Percentiles rank a stretch among this genome's conserved stretches.
phyloP scores from a whole-genome alignment of 495 filamentous ascomycete species.

The Penicillium herquei region DNA sequence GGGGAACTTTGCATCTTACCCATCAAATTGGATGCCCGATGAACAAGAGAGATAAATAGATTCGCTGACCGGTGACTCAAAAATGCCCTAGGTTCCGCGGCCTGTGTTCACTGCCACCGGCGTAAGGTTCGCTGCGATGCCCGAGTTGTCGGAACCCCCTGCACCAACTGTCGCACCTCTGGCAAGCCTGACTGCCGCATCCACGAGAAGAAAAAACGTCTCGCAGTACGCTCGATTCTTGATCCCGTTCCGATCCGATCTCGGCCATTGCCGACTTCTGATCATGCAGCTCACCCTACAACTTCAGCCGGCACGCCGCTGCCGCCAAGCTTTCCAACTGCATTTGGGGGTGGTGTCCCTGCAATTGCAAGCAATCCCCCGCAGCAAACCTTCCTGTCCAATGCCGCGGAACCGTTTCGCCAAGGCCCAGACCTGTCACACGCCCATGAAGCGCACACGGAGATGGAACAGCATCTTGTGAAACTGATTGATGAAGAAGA shows the following conservation, averaged over 20 bases:
- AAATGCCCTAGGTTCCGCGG: constrained; percentile 37
- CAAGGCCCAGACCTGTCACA: constrained; percentile 30
- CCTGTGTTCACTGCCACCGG: constrained; percentile 49
- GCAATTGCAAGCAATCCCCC: constrained; percentile 16
- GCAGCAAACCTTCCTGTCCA: constrained; percentile 24
- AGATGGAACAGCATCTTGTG: constrained; percentile 45
- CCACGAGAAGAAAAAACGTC: constrained; percentile 49
- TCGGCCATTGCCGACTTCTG: constrained; percentile 36
- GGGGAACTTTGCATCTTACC: not conserved
- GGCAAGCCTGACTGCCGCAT: constrained; percentile 48
- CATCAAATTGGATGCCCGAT: not conserved
- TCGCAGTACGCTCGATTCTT: constrained; percentile 45
- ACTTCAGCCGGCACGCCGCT: constrained; percentile 20
- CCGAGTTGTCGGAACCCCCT: constrained; percentile 43
- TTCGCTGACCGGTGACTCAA: constrained; percentile 20
- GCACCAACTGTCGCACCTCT: constrained; percentile 46
- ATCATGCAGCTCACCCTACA: constrained; percentile 22
- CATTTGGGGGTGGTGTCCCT: constrained; percentile 24
- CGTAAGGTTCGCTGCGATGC: constrained; percentile 52
- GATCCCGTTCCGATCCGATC: constrained; percentile 50
- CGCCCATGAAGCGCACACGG: constrained; percentile 34
- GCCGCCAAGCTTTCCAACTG: constrained; percentile 31
- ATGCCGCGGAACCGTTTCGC: constrained; percentile 28
- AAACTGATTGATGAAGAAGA: constrained; percentile 49
- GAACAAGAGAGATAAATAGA: not conserved